Evolutionary conservation across 2,329 filamentous ascomycete genomes (phyloP), one percentile per base, ranked within the genome.

Genomic region (Teratosphaeria gauchensis): DNA sequence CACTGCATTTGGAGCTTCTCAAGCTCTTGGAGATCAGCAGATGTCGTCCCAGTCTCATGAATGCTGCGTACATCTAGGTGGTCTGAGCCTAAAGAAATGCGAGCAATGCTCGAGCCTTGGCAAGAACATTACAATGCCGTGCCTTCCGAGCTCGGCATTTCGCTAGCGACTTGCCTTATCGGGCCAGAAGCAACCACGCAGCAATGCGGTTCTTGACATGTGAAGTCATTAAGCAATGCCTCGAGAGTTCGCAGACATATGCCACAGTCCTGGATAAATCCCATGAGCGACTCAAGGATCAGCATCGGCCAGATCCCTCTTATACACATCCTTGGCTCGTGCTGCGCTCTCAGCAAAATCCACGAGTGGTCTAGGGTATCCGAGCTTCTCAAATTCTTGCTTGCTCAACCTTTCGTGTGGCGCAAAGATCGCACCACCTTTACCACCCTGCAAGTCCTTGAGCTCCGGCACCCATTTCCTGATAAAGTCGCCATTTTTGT

Each of bases 381-480:
- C 76, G 53, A 78, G 57, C 62, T 77, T 76, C 67, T 78, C 75
- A 66, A 80, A 80, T 59, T 79, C 77, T n/a, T 72, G 67, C 62
- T 76, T 75, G 8, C 66, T 68, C 59, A 80, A 65, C 24, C 78
- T 64, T 42, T 72, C 72, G 64, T 75, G 73, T 0, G 78, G 78
- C 58, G 76, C 76, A 64, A 79, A 80, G 1, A 81, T 66, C 1
- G 75, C 78, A 60, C 80, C 80, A 0, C 78, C 76, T 53, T 75
- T 57, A 4, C 78, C 66, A 0, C 74, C 80, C 31, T 75, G 79
- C 59, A 96, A 74, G 74, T 96, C 91, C 31, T 75, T 79, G 59
- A 96, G 74, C 74, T 96, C 91, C 0, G 86, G 86, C 3, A 96
- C 79, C 90, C 90, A 96, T 59, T 83, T 84, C 35, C 88, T 80